Conservation (phyloP, 2,329 filamentous ascomycete species). For the Diaporthe longicolla region DNA sequence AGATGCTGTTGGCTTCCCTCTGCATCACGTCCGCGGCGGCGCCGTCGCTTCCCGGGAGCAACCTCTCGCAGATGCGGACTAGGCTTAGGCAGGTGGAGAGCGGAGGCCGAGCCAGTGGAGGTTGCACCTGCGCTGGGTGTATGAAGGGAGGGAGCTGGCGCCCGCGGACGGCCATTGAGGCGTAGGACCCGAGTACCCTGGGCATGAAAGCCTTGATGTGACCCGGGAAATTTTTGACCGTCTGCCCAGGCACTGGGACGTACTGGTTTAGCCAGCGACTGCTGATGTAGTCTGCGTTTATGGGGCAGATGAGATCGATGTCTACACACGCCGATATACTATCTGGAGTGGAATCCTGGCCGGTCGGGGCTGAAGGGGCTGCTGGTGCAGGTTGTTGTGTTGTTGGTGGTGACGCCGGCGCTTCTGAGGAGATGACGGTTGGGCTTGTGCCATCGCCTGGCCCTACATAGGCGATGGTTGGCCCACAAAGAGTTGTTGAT, state of each 20-base stretch:
- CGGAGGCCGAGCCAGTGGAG: conserved; percentile 47
- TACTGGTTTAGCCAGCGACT: conserved; percentile 65
- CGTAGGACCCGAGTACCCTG: conserved; percentile 61
- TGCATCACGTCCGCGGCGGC: conserved; percentile 53
- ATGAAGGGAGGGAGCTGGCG: conserved; percentile 60
- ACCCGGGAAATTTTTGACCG: conserved; percentile 57
- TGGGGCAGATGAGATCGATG: conserved; percentile 59
- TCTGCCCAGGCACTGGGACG: conserved; percentile 60
- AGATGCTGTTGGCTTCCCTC: conserved; percentile 59
- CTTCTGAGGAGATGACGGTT: not conserved
- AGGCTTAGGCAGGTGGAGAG: conserved; percentile 59
- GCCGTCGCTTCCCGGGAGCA: conserved; percentile 51
- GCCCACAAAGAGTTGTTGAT: not conserved
- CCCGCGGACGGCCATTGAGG: conserved; percentile 53
- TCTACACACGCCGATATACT: not conserved
- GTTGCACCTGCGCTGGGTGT: conserved; percentile 55
- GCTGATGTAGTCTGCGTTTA: conserved; percentile 61
- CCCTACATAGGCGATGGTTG: not conserved
- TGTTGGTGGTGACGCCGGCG: not conserved
- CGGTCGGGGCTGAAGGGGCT: not conserved
- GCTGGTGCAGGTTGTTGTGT: not conserved
- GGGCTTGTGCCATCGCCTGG: not conserved
- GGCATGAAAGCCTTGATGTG: conserved; percentile 56
- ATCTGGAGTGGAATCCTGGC: not conserved
- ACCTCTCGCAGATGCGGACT: conserved; percentile 56